phyloP scores from a whole-genome alignment of 2,329 filamentous ascomycete species.

The Xylaria sp. region DNA sequence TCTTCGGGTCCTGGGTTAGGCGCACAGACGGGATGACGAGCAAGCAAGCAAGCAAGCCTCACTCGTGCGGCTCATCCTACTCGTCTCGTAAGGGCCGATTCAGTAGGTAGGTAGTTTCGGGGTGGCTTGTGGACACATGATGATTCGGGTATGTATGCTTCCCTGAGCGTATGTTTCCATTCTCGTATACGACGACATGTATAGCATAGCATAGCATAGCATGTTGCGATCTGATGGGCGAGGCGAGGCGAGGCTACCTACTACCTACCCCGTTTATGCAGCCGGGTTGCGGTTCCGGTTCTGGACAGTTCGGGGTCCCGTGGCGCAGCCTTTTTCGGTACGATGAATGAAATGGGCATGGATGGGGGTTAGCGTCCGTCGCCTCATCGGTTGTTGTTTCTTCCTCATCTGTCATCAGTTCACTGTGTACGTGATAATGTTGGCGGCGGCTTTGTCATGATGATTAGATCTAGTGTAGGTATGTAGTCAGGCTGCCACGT shows the following conservation, averaged over 20 bases:
- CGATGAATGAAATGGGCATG: neutral
- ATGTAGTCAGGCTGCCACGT: neutral
- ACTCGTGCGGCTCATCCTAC: constrained; percentile 12
- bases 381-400: constrained; percentile 37
- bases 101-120: neutral
- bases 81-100: constrained; percentile 11
- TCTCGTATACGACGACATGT: neutral
- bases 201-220: too few species aligned
- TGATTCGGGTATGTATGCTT: neutral
- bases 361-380: constrained; percentile 7
- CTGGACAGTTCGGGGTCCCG: constrained; percentile 21
- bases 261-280: constrained; percentile 8
- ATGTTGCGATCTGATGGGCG: constrained; percentile 12
- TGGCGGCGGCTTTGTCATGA: neutral
- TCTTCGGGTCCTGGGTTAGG: neutral
- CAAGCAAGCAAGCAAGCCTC: constrained; percentile 12
- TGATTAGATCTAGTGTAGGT: neutral
- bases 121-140: constrained; percentile 22
- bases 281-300: constrained; percentile 14
- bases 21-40: neutral
- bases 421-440: neutral
- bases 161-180: neutral
- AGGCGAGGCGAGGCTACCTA: neutral
- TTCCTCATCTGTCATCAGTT: neutral
- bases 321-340: constrained; percentile 33